Evolutionary conservation across 78 protist genomes (phyloP).

Genomic region (Parvularia atlantis): DNA sequence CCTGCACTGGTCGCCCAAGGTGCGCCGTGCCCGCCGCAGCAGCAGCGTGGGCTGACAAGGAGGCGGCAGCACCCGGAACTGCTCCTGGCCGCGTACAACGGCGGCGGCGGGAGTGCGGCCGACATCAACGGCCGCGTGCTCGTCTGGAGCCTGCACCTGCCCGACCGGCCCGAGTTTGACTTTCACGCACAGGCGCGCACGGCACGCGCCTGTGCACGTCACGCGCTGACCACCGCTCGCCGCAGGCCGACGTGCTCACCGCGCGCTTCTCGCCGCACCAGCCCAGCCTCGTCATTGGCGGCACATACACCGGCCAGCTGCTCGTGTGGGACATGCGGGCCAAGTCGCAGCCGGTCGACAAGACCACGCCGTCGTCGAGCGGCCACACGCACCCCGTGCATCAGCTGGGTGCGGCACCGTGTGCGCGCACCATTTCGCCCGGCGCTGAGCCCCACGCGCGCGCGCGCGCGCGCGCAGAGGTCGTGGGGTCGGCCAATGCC

Average conservation of each 20-base stretch:
- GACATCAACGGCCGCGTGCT: conserved; percentile 67
- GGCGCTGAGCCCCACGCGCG: no score
- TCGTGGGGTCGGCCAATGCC: conserved; percentile 65
- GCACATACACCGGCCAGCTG: conserved; percentile 64
- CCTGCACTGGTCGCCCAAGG: conserved; percentile 29
- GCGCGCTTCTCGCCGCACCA: conserved; percentile 37
- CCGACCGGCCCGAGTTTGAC: conserved; percentile 52
- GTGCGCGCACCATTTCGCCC: no score
- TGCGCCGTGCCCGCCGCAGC: neutral
- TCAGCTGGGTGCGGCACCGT: no score
- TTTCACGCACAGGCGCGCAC: neutral
- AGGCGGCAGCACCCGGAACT: conserved; percentile 41
- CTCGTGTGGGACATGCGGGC: conserved; percentile 75
- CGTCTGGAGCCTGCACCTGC: conserved; percentile 46
- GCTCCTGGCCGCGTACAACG: conserved; percentile 39
- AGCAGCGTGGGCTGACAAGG: neutral
- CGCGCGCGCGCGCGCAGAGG: no score
- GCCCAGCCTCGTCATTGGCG: conserved; percentile 57
- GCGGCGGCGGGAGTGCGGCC: conserved; percentile 34
- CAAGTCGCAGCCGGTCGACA: conserved; percentile 62
- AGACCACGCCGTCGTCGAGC: conserved; percentile 49
- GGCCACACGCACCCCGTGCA: conserved; percentile 76
- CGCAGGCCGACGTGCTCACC: conserved; percentile 40
- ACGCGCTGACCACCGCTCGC: no score
- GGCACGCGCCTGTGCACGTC: neutral